Base-by-base conservation (phyloP, 2,329 filamentous ascomycete species). In the Emericellopsis cladophorae region DNA sequence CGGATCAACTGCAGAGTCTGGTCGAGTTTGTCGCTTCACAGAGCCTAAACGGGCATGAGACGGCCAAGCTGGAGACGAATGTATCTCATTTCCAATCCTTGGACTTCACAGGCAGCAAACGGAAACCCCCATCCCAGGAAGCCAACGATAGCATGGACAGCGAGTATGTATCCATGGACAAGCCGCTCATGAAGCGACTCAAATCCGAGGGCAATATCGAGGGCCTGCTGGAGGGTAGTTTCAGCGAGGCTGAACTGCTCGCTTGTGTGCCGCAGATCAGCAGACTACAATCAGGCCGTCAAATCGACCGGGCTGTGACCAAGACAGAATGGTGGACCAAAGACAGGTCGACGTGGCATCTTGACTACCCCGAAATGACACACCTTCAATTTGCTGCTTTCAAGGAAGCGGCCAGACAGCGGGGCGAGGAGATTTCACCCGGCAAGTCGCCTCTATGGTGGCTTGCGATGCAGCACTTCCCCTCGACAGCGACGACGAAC, bases 331-430 rank as follows among this genome's bases (percentile, higher is more conserved):
- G 72, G 49, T 81, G 77, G 77, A 66, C 70, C 37, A 61, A 64
- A 36, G 68, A 79, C 47, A 61, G 61, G 42, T 60, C 53, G 16
- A 78, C 72, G 1, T 78, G 75, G 67, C 77, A 81, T 46, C 61
- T 78, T 4, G 54, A 72, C 39, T 81, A 81, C 48, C 77, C 77
- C 0, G 71, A 76, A 46, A 79, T 81, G 74, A 78, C 70, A 1
- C 67, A 74, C 42, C 60, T 74, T 7, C 75, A 81, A 45, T 68
- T 70, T 42, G 65, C 70, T 29, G 70, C 68, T 2, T 79, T 78
- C 53, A 58, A 63, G 15, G 54, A 64, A n/a, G 73, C 70, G 14
- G 74, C 75, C 1, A 49, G 58, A 26, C 57, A 59, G 1, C 61
- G 70, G 29, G 62, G 62, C 1, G 75, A 81, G 48, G 58, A 64